Evolutionary conservation across 192 early-diverging fungal species (phyloP).

Genomic region (Coemansia sp.): DNA sequence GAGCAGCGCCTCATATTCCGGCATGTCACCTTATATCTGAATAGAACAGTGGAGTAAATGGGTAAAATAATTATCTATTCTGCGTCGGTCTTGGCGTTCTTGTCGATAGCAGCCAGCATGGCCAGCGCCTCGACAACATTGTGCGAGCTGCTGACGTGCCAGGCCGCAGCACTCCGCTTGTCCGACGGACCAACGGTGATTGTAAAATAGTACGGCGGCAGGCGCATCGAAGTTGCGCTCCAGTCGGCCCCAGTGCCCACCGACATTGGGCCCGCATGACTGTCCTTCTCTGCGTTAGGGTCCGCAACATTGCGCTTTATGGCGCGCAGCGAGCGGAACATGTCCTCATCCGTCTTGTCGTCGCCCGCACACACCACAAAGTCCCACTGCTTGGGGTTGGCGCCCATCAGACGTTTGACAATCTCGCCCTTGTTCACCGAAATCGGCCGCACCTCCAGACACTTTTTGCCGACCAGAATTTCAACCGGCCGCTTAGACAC

Average conservation of each 20-base stretch:
- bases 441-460: constrained; percentile 90
- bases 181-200: constrained; percentile 77
- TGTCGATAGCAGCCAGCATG: constrained; percentile 12
- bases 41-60: not conserved
- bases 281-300: not conserved
- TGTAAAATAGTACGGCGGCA: constrained; percentile 58
- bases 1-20: not conserved
- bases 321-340: constrained; percentile 74
- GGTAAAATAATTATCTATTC: not conserved
- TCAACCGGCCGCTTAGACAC: constrained; percentile 93
- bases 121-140: constrained; percentile 28
- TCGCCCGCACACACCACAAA: constrained; percentile 97
- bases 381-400: constrained; percentile 61
- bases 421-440: constrained; percentile 97
- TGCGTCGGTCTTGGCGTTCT: not conserved
- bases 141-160: constrained; percentile 65
- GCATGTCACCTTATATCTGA: not conserved
- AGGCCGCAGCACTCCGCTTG: constrained; percentile 83
- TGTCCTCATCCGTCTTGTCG: constrained; percentile 97
- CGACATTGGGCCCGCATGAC: not conserved
- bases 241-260: constrained; percentile 1
- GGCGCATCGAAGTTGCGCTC: constrained; percentile 3
- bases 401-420: constrained; percentile 73
- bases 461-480: constrained; percentile 93
- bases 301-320: constrained; percentile 17